Percentiles rank a stretch among this genome's conserved stretches.
phyloP scores from a whole-genome alignment of 73 alveolate species.

The Durusdinium trenchii region DNA sequence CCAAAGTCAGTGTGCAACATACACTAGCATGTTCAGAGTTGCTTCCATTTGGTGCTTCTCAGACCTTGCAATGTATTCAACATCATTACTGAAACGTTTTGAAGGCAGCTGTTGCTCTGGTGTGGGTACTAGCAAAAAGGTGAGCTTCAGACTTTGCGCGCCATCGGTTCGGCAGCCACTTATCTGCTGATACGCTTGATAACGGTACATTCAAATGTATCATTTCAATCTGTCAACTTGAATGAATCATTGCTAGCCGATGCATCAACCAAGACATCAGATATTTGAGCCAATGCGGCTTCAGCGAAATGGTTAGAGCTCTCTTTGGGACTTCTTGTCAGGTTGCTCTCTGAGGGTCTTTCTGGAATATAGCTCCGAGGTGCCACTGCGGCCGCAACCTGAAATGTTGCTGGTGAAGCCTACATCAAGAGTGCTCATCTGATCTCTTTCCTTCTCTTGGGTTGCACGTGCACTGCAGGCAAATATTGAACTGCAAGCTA shows the following conservation, averaged over 20 bases:
- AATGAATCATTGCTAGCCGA: neutral
- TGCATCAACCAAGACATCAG: neutral
- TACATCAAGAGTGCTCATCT: neutral
- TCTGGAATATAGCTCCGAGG: neutral
- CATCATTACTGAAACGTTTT: too few species aligned
- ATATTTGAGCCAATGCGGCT: neutral
- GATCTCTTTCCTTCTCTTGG: neutral
- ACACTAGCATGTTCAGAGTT: neutral
- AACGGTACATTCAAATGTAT: neutral
- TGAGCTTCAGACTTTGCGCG: conserved; percentile 20
- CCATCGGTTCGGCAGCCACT: neutral
- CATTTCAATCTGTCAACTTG: neutral
- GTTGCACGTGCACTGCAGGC: too few species aligned
- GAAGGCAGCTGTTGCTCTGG: too few species aligned
- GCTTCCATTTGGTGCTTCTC: too few species aligned
- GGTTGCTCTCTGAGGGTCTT: too few species aligned
- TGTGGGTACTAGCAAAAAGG: neutral
- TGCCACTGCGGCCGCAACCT: conserved; percentile 56
- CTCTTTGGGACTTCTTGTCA: too few species aligned
- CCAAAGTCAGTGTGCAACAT: too few species aligned
- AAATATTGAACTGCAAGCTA: too few species aligned
- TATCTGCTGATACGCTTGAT: neutral
- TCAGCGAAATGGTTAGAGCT: conserved; percentile 20
- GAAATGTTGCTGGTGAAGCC: neutral
- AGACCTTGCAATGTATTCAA: too few species aligned